Base-by-base conservation (phyloP, 306 rosid species). In the Ormosia emarginata region DNA sequence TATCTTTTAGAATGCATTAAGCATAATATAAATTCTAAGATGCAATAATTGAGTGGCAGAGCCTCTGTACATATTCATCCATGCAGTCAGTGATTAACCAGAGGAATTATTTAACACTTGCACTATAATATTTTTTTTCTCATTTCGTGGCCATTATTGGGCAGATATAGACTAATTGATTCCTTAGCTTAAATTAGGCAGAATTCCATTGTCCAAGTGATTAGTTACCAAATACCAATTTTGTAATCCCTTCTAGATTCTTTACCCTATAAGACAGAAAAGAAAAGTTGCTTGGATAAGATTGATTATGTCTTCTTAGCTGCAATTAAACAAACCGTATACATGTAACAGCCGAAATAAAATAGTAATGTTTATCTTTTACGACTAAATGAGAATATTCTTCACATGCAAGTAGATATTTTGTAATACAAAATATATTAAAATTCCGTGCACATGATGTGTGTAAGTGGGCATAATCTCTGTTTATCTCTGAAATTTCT, bases 171-270 rank as follows among this genome's bases (percentile, higher is more conserved):
- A 78, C 86, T 64, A 82, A 76, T 44, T 8, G 41, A 52, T 74
- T 77, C 71, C 70, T 53, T 78, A 73, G 75, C 91, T 87, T 89
- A 81, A 69, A 78, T 89, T 85, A 74, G 92, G 94, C 46, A 67
- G 63, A 85, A 64, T 10, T 84, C 90, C 92, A 85, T 57, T 47
- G 8, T 69, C 68, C 58, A 5, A 73, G 78, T 57, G 75, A 66
- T 82, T 75, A 78, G 53, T 75, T 75, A 66, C 73, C 81, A 74
- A 64, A 77, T 80, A 57, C 46, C 47, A 82, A 71, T 78, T 74
- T 59, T 79, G 18, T 40, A 70, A 12, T 49, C 74, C 67, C 65
- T 86, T 63, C 77, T 64, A 61, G 81, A 74, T 79, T 67, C 78
- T 84, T 3, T 67, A 36, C 32, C 70, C 43, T 12, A n/a, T 37